phyloP scores from a whole-genome alignment of 78 protist species.

The Bodo saltans region DNA sequence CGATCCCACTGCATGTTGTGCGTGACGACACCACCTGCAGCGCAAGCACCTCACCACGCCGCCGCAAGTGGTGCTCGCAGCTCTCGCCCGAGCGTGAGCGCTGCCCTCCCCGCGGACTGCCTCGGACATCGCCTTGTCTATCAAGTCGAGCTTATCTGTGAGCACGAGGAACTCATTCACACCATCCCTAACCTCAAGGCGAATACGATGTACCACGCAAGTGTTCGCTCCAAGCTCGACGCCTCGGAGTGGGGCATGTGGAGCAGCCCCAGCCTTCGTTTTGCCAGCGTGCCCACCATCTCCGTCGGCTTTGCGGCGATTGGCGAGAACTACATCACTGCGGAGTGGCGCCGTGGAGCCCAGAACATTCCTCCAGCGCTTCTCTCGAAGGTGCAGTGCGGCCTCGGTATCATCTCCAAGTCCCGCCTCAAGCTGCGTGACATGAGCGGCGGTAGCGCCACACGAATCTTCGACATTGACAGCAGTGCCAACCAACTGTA shows the following conservation, averaged over 20 bases:
- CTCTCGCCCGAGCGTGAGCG: background rate
- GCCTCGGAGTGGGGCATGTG: slow-evolving; percentile 16
- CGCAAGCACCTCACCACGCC: background rate
- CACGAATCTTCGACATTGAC: slow-evolving; percentile 23
- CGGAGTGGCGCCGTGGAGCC: background rate
- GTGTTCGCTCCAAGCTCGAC: slow-evolving; percentile 2
- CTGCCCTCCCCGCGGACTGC: background rate
- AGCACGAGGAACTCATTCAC: background rate
- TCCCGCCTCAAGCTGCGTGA: slow-evolving; percentile 8
- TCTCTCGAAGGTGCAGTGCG: background rate
- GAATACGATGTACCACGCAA: background rate
- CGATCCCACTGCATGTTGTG: background rate
- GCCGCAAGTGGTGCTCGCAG: background rate
- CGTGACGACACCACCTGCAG: slow-evolving; percentile 4
- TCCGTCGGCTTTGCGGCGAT: background rate
- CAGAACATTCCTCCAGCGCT: slow-evolving; percentile 3
- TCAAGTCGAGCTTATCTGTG: background rate
- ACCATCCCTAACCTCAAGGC: slow-evolving; percentile 9
- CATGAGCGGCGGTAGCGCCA: background rate
- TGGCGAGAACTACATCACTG: slow-evolving; percentile 10
- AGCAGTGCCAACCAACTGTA: background rate
- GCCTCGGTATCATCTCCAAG: background rate
- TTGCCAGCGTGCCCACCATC: background rate
- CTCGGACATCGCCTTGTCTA: background rate
- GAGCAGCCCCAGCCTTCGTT: background rate